These are phyloP conservation scores for Globisporangium uncinulatum DNA, from an alignment of 352 stramenopile genomes.

Conservation along the genomic window DNA sequence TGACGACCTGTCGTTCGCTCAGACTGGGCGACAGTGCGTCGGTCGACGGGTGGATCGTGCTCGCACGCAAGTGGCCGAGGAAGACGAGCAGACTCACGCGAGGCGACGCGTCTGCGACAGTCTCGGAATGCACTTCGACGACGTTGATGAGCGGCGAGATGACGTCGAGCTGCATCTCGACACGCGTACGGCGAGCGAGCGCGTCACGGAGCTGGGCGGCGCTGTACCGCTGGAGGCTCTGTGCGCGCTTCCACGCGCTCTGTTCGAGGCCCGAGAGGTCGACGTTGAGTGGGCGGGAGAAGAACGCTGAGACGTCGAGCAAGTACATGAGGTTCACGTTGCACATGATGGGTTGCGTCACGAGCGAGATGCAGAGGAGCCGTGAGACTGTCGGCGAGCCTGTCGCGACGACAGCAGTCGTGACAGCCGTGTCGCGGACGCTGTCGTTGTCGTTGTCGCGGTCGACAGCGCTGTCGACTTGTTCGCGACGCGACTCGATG, in stretches of 20 bases:
- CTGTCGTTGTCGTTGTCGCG: conserved; percentile 12
- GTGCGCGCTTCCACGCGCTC: conserved; percentile 64
- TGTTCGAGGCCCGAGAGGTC: conserved; percentile 71
- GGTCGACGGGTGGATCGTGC: conserved; percentile 36
- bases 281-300: conserved; percentile 65
- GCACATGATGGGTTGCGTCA: conserved; percentile 79
- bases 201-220: conserved; percentile 64
- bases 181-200: conserved; percentile 57
- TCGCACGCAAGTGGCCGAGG: conserved; percentile 65
- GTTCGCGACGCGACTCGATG: conserved; percentile 33
- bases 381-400: conserved; percentile 10
- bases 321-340: conserved; percentile 74
- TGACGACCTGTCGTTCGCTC: conserved; percentile 7
- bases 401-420: conserved; percentile 2
- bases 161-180: conserved; percentile 71
- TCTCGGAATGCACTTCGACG: conserved; percentile 35
- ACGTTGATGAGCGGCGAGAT: conserved; percentile 79
- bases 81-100: conserved; percentile 65
- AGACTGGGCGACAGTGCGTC: conserved; percentile 11
- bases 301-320: conserved; percentile 59
- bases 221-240: conserved; percentile 75
- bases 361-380: conserved; percentile 51
- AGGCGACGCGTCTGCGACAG: conserved; percentile 12
- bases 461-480: not conserved
- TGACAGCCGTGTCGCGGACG: conserved; percentile 7